phyloP scores from a whole-genome alignment of 148 eudicot species.

The Rhododendron henanense region DNA sequence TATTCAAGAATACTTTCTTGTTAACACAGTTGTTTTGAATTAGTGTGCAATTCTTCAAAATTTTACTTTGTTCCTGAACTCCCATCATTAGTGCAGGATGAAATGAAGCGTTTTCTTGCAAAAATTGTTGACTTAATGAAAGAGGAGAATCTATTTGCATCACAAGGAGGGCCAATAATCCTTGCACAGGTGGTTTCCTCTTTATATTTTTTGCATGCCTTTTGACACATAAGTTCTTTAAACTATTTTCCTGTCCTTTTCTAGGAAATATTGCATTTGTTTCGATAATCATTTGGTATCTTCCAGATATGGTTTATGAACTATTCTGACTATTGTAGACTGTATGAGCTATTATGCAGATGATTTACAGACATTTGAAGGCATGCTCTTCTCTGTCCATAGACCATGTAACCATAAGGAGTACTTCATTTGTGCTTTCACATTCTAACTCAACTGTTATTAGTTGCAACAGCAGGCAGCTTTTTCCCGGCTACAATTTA shows the following conservation, averaged over 20 bases:
- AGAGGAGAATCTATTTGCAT: conserved; percentile 43
- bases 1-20: background rate
- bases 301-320: background rate
- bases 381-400: background rate
- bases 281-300: background rate
- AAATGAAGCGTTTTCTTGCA: conserved; percentile 41
- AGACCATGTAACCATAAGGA: background rate
- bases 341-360: background rate
- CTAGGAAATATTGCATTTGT: background rate
- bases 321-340: background rate
- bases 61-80: background rate
- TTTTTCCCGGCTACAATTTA: background rate
- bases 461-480: background rate
- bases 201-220: background rate
- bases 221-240: background rate
- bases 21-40: background rate
- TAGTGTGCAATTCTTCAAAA: background rate
- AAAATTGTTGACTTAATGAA: conserved; percentile 47
- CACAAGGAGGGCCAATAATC: conserved; percentile 60
- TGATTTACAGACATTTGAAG: background rate
- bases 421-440: background rate
- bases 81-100: conserved; percentile 24
- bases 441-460: background rate
- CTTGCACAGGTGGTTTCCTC: conserved; percentile 35
- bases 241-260: background rate